Evolutionary conservation across 176 grass and related monocot species (phyloP), one percentile per base, ranked within the genome.

Genomic region (Puya raimondii): DNA sequence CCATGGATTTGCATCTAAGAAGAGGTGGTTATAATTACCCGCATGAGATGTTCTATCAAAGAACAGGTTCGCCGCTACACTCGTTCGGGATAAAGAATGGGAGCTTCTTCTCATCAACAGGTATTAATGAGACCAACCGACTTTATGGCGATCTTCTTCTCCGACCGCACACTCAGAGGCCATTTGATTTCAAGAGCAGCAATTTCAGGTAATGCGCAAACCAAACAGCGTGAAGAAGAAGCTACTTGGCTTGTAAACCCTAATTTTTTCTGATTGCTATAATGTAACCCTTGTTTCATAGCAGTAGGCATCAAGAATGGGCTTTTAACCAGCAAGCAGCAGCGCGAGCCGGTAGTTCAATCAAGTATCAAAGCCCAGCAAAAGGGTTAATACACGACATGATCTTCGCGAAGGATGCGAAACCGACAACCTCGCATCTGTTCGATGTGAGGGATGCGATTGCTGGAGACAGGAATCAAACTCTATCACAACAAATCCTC

Each of bases 1-100:
- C 82, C 6, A 82, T 88, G 84, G 82, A 93, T 78, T 90, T 90
- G 79, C 89, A 90, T 48, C 54, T 90, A 66, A 93, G 77, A 84
- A 85, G 86, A 86, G 89, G 82, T 3, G 86, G 88, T 80, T n/a
- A n/a, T n/a, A n/a, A n/a, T n/a, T 77, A 75, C 56, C 74, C 90
- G 48, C 86, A 90, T 18, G 87, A 88, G 69, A 85, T 88, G 80
- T 73, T 92, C 72, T 82, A 92, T 51, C 89, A 82, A 29, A 79
- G 93, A 90, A 49, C 87, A 47, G 82, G 75, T 51, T 64, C 86
- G 1, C 3, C 65, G 33, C 59, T 80, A 42, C 4, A 42, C 7
- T 76, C 81, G 14, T 78, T 80, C 17, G 68, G 25, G 74, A 27
- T 51, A 53, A 88, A 79, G 12, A 76, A 74, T 29, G 79, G 79